Evolutionary conservation across 768 basidiomycete genomes (phyloP).

Genomic region (Hemileccinum rubropunctum): DNA sequence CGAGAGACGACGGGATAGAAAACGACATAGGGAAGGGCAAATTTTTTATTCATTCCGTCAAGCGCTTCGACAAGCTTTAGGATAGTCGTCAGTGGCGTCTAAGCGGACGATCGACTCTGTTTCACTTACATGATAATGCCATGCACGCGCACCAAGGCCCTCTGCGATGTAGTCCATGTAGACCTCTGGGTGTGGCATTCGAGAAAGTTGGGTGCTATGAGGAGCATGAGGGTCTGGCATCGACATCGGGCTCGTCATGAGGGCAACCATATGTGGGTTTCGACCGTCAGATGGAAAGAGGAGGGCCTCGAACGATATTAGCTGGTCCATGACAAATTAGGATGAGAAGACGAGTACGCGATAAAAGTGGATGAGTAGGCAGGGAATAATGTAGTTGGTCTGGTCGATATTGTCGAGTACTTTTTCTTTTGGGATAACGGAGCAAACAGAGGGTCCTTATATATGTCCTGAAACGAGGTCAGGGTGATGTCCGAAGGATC

Average conservation of each 20-base stretch:
- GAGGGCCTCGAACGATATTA: constrained; percentile 64
- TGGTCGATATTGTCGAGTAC: constrained; percentile 24
- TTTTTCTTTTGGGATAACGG: constrained; percentile 11
- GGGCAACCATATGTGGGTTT: constrained; percentile 65
- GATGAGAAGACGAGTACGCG: constrained; percentile 13
- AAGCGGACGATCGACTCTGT: constrained; percentile 11
- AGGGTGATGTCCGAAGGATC: constrained; percentile 28
- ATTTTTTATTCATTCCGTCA: constrained; percentile 78
- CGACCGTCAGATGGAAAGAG: constrained; percentile 79
- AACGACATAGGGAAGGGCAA: constrained; percentile 75
- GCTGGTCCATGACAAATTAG: constrained; percentile 54
- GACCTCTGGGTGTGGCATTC: constrained; percentile 80
- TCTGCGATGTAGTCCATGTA: constrained; percentile 87
- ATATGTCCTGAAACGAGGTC: constrained; percentile 41
- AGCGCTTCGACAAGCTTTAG: constrained; percentile 67
- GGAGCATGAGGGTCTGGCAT: constrained; percentile 43
- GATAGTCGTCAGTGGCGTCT: constrained; percentile 17
- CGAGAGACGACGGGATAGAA: constrained; percentile 76
- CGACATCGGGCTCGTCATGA: constrained; percentile 67
- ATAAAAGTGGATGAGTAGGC: constrained; percentile 15
- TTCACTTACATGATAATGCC: constrained; percentile 67
- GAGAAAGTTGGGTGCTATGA: constrained; percentile 46
- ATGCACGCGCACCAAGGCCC: constrained; percentile 60
- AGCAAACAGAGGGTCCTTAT: constrained; percentile 24
- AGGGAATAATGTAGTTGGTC: constrained; percentile 20